These are phyloP conservation scores for Cordyceps cicadae DNA, from an alignment of 2,329 filamentous ascomycete species.

Conservation along the genomic window DNA sequence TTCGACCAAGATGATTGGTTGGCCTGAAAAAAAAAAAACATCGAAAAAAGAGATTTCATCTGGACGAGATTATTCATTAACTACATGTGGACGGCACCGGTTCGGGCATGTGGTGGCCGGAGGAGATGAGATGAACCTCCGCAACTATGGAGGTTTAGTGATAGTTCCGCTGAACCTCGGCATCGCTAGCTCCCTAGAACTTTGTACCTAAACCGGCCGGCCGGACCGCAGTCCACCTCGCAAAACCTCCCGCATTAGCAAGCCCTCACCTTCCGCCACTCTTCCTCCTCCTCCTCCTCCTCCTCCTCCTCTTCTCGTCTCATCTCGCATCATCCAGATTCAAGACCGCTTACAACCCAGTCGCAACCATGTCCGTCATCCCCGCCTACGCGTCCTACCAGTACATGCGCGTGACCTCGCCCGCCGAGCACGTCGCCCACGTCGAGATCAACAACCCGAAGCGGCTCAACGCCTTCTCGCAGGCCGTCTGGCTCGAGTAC, in stretches of 20 bases:
- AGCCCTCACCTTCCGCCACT: not conserved
- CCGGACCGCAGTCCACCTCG: not conserved
- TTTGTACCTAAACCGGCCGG: not conserved
- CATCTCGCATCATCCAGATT: not conserved
- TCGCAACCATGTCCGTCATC: slow-evolving; percentile 5
- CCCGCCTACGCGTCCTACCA: slow-evolving; percentile 39
- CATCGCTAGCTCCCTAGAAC: not conserved
- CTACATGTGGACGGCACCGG: not conserved
- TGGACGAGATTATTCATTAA: not conserved
- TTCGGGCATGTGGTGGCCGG: not conserved
- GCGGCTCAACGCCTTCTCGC: slow-evolving; percentile 83
- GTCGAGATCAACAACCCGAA: slow-evolving; percentile 82
- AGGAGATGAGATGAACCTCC: not conserved
- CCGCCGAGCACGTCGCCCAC: slow-evolving; percentile 68
- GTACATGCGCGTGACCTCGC: slow-evolving; percentile 67
- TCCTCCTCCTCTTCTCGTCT: not conserved
- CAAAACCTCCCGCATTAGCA: not conserved
- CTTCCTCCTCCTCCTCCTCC: not conserved
- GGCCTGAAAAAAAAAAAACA: not conserved
- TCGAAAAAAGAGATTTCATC: not conserved
- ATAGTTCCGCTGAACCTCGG: not conserved
- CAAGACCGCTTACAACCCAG: not conserved
- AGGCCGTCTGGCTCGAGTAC: slow-evolving; percentile 81
- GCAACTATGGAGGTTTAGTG: not conserved
- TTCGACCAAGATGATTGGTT: too few species aligned